These are phyloP conservation scores for Infundibulicybe gibba DNA, from an alignment of 768 basidiomycete species.

Conservation along the genomic window DNA sequence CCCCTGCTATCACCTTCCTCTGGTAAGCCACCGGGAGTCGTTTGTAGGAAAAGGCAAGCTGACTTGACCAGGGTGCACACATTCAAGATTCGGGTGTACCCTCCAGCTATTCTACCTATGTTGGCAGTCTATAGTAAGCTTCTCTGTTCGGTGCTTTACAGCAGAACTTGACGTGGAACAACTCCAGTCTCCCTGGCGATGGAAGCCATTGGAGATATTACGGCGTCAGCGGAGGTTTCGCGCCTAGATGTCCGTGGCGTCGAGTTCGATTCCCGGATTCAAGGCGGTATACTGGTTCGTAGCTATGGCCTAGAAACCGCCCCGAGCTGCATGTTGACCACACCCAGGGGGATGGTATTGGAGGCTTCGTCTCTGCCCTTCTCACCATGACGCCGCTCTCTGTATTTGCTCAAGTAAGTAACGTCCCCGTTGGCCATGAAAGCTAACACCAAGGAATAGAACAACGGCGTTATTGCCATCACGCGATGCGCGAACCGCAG, in stretches of 20 bases:
- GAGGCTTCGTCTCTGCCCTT: conserved; percentile 74
- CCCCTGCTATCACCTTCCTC: conserved; percentile 79
- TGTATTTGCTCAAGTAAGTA: conserved; percentile 61
- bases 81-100: conserved; percentile 75
- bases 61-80: conserved; percentile 52
- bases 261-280: conserved; percentile 79
- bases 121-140: conserved; percentile 31
- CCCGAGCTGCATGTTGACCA: conserved; percentile 40
- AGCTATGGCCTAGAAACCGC: conserved; percentile 20
- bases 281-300: conserved; percentile 72
- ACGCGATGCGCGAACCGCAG: conserved; percentile 80
- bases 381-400: conserved; percentile 82
- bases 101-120: conserved; percentile 57
- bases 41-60: not conserved
- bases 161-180: not conserved
- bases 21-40: conserved; percentile 38
- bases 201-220: conserved; percentile 86
- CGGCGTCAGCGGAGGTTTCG: conserved; percentile 81
- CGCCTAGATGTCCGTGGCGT: conserved; percentile 67
- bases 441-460: conserved; percentile 28
- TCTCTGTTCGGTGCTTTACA: not conserved
- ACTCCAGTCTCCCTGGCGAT: conserved; percentile 62
- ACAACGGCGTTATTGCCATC: conserved; percentile 80
- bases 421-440: not conserved
- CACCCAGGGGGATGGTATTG: conserved; percentile 68